Evolutionary conservation across 2,329 filamentous ascomycete genomes (phyloP), one percentile per base, ranked within the genome.

Genomic region (Decorospora gaudefroyi): DNA sequence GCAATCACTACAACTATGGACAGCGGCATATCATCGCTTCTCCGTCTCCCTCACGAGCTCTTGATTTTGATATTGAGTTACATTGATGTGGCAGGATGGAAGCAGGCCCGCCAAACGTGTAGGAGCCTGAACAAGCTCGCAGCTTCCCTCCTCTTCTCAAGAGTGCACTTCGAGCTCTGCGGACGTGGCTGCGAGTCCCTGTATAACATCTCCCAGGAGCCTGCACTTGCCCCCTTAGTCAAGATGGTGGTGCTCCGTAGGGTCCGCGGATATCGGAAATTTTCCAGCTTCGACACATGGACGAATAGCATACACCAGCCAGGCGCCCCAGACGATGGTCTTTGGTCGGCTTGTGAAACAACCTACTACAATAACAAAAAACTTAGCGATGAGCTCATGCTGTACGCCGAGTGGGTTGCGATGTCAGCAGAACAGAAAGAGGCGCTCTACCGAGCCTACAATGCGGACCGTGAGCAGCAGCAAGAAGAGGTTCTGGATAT

Each of bases 101-200:
- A 40, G 26, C 31, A 40, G 19, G n/a, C 40, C 10, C 27, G 42
- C 23, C 21, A 16, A 19, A 40, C 42, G 10, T 39, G 42, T 29
- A 39, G 38, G 32, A 12, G 17, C 34, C 32, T 46, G 16, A 39
- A 39, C 22, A 19, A 30, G 13, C 34, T 46, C n/a, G 23, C 42
- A 15, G 40, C 42, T n/a, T 27, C 42, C 22, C 36, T 31, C 11
- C 36, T 39, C 29, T 46, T 34, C 22, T 6, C 34, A 13, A 39
- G 12, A 28, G 16, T 35, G 11, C 18, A 29, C 28, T 46, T 46
- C 21, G 35, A 46, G 42, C 42, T 46, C 17, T 25, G 31, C 15
- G 29, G 25, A 25, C 21, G 23, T 18, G 42, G 42, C 23, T 39
- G 34, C 35, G 30, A 39, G 16, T 29, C 29, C 18, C 31, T 46